Evolutionary conservation across 2,329 filamentous ascomycete genomes (phyloP).

Genomic region (Colletotrichum sp.): DNA sequence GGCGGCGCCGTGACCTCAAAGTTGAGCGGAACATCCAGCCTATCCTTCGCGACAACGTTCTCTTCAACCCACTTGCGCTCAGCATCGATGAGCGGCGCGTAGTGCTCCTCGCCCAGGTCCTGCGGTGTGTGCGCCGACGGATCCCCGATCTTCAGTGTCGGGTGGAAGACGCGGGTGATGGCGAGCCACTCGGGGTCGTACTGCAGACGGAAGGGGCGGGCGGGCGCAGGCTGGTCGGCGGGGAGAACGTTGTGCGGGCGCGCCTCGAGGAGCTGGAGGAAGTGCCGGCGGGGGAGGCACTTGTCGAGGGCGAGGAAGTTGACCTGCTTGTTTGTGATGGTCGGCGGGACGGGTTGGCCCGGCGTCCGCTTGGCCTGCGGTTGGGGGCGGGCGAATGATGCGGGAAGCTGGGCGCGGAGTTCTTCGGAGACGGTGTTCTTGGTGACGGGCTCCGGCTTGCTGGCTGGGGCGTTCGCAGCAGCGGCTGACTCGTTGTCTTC

Average conservation of each 20-base stretch:
- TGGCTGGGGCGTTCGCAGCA: conserved; percentile 17
- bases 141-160: conserved; percentile 68
- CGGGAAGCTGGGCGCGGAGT: conserved; percentile 76
- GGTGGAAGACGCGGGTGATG: conserved; percentile 83
- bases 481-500: conserved; percentile 50
- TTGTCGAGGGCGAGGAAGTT: conserved; percentile 93
- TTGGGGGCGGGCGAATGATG: conserved; percentile 65
- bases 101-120: conserved; percentile 72
- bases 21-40: conserved; percentile 75
- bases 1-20: conserved; percentile 79
- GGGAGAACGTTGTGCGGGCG: conserved; percentile 35
- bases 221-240: conserved; percentile 21
- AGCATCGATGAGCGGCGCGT: conserved; percentile 69
- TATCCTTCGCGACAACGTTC: conserved; percentile 67
- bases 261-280: conserved; percentile 79
- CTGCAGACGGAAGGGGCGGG: conserved; percentile 63
- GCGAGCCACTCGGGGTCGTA: conserved; percentile 97
- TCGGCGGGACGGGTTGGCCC: conserved; percentile 69
- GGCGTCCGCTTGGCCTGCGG: conserved; percentile 44
- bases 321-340: conserved; percentile 79
- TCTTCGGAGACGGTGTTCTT: conserved; percentile 59
- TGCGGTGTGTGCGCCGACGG: conserved; percentile 54
- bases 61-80: conserved; percentile 83
- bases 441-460: background rate
- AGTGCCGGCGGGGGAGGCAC: conserved; percentile 79